Conservation (phyloP, 805 yeast genomes). For the Zygotorulaspora florentina region DNA sequence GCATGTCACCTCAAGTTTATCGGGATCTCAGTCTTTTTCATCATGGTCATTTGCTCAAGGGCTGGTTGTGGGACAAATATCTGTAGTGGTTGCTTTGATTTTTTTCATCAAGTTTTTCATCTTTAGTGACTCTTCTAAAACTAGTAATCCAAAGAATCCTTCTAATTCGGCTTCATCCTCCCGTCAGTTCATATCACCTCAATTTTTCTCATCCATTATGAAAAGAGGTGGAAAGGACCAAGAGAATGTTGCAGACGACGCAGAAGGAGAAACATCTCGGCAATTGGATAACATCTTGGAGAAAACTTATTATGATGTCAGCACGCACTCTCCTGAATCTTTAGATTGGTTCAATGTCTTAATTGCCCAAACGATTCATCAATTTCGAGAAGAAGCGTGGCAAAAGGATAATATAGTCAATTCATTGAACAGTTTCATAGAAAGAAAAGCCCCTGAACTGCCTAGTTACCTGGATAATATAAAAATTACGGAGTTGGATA, state of each 20-base stretch:
- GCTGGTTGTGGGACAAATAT: constrained; percentile 64
- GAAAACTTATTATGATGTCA: constrained; percentile 88
- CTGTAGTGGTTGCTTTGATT: constrained; percentile 59
- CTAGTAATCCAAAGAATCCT: constrained; percentile 32
- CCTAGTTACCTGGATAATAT: constrained; percentile 82
- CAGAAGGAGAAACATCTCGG: constrained; percentile 19
- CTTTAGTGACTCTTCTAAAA: constrained; percentile 56
- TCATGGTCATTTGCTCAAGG: constrained; percentile 77
- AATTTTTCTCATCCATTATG: constrained; percentile 24
- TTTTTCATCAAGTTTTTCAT: constrained; percentile 72
- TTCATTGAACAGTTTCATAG: constrained; percentile 64
- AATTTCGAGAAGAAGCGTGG: constrained; percentile 84
- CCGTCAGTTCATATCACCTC: constrained; percentile 15
- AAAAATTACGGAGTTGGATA: constrained; percentile 75
- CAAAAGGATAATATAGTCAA: constrained; percentile 79
- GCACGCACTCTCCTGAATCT: constrained; percentile 82
- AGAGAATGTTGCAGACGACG: constrained; percentile 21
- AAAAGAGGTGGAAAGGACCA: constrained; percentile 32
- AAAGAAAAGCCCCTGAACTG: constrained; percentile 46
- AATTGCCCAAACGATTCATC: constrained; percentile 84
- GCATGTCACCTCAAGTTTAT: background rate
- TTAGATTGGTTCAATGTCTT: constrained; percentile 96
- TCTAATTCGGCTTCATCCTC: constrained; percentile 13
- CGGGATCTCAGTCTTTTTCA: constrained; percentile 15
- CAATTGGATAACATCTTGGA: constrained; percentile 59